phyloP scores from a whole-genome alignment of 345 rosid genomes.

The Eucalyptus grandis region DNA sequence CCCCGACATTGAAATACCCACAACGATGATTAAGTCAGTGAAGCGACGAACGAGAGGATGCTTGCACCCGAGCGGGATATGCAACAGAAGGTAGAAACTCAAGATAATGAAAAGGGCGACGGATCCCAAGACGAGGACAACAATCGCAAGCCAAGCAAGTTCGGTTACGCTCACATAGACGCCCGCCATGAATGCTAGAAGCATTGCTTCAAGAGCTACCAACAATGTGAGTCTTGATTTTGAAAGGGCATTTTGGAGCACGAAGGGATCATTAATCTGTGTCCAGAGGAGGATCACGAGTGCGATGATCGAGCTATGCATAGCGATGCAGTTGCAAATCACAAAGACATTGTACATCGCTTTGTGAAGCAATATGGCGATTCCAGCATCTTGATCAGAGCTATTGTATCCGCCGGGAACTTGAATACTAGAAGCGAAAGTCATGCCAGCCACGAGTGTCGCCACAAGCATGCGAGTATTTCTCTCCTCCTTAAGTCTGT shows the following conservation, averaged over 20 bases:
- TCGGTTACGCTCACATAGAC: rapidly evolving
- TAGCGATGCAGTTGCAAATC: background rate
- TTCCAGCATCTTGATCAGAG: rapidly evolving
- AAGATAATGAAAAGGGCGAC: background rate
- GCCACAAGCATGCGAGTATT: background rate
- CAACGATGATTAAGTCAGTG: background rate
- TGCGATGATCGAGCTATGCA: background rate
- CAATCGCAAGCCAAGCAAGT: background rate
- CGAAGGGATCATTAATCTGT: rapidly evolving
- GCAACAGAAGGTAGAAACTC: background rate
- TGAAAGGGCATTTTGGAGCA: rapidly evolving
- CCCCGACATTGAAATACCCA: background rate
- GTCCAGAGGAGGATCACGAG: background rate
- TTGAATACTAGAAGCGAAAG: rapidly evolving
- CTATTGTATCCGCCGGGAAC: background rate
- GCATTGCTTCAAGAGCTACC: background rate
- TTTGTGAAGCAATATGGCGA: background rate
- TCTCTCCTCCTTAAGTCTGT: background rate
- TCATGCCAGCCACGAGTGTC: rapidly evolving
- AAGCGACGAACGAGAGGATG: background rate
- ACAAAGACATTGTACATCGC: background rate
- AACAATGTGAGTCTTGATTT: rapidly evolving
- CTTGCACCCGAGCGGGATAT: background rate
- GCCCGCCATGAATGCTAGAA: background rate
- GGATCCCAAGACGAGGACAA: background rate